Evolutionary conservation across 129 eudicot genomes (phyloP).

Genomic region (Solidago caesia): DNA sequence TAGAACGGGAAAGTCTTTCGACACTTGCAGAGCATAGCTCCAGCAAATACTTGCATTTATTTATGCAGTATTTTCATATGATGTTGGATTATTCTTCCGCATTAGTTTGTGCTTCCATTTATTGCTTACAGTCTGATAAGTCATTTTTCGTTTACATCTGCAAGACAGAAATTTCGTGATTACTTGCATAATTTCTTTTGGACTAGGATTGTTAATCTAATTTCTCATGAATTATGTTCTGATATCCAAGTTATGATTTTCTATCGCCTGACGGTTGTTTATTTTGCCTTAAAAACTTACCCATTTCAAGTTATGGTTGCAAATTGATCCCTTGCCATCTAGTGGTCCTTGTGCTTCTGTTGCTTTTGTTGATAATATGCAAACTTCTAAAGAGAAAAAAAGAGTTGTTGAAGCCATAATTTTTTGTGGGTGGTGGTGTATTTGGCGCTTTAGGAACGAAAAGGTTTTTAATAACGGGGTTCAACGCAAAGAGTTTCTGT

Average conservation of each 20-base stretch:
- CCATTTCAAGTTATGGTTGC: no score
- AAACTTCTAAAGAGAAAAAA: no score
- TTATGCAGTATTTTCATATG: neutral
- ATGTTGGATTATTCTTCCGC: neutral
- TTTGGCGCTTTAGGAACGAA: no score
- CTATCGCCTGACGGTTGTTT: neutral
- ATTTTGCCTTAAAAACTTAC: neutral
- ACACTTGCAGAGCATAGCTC: neutral
- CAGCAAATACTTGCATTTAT: neutral
- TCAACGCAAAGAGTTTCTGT: no score
- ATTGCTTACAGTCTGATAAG: neutral
- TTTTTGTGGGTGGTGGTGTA: no score
- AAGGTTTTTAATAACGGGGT: no score
- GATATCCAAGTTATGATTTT: neutral
- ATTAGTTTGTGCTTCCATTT: neutral
- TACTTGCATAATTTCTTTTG: neutral
- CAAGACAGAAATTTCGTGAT: neutral
- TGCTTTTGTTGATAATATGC: no score
- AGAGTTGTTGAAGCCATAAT: no score
- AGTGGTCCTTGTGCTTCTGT: no score
- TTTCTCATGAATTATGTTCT: constrained; percentile 17
- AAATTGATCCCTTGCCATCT: no score
- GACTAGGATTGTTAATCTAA: constrained; percentile 3
- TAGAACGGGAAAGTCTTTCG: neutral
- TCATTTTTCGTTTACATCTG: neutral